Base-by-base conservation (phyloP, 2,329 filamentous ascomycete species). In the Pyrenophora tritici-repentis region DNA sequence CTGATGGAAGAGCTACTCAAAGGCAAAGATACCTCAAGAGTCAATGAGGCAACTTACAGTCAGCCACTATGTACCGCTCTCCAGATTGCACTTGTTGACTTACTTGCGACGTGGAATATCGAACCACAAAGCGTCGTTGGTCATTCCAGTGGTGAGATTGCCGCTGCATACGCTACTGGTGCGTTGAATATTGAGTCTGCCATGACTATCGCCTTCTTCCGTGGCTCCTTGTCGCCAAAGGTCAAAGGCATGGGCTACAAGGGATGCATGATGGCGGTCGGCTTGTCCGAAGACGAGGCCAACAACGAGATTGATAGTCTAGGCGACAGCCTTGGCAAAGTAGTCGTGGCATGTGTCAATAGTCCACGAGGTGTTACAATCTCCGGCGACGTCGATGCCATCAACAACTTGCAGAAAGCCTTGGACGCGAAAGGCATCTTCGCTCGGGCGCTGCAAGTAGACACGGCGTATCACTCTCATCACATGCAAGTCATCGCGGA, bases 391-490 rank as follows among this genome's bases (percentile, higher is more conserved):
- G 48, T 33, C 0, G 62, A 69, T 45, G 73, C 72, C 1, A 69
- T 80, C 5, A 57, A 68, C 0, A 59, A 71, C 39, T 53, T 73
- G 3, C 38, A 3, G 56, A 71, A 50, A 67, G 65, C 5, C 0
- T 53, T 80, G 0, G 60, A 73, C 1, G 59, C 68, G 3, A 58
- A 73, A 16, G 61, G 68, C 3, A 66, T 71, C 6, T 80, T 80
- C 51, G 68, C 65, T 3, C 65, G 75, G 1, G 51, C 64, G 10
- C 71, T 81, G 2, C 31, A 39, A 8, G 76, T 79, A 1, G 73
- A 76, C 20, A 68, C 63, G 9, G 79, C 78, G 0, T 81, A 80
- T 44, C 79, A 80, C 48, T 79, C 75, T 0, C 69, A 72, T 29
- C 76, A 79, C 32, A 78, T 78, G 75, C 35, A 43, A 13, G 40